Conservation (phyloP, 108 stramenopile species). For the Cylindrotheca fusiformis region DNA sequence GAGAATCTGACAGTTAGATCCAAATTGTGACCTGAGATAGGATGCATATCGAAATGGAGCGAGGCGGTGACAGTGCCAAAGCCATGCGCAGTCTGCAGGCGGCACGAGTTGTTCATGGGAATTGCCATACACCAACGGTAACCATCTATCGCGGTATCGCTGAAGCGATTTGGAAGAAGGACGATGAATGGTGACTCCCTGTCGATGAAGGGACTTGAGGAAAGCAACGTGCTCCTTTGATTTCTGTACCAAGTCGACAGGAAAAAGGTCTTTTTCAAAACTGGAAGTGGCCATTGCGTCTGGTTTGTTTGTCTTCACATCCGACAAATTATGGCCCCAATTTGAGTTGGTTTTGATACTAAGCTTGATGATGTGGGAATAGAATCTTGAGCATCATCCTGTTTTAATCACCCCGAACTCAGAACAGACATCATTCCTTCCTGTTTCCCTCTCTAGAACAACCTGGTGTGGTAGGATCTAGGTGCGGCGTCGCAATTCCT, state of each 20-base stretch:
- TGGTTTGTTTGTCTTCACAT: too few relatives aligned
- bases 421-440: too few relatives aligned
- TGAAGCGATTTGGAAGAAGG: not conserved
- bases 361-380: too few relatives aligned
- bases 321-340: too few relatives aligned
- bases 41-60: not conserved
- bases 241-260: not conserved
- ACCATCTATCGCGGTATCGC: not conserved
- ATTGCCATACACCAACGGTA: not conserved
- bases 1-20: not conserved
- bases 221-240: not conserved
- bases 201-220: not conserved
- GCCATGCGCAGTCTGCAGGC: conserved; percentile 2
- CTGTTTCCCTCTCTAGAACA: too few relatives aligned
- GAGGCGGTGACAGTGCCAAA: conserved; percentile 2
- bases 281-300: too few relatives aligned
- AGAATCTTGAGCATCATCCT: too few relatives aligned
- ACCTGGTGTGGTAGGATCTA: too few relatives aligned
- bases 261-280: not conserved
- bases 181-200: not conserved
- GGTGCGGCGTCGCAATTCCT: too few relatives aligned
- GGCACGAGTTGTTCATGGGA: not conserved
- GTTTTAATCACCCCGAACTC: too few relatives aligned
- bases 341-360: too few relatives aligned
- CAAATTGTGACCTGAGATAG: not conserved